Evolutionary conservation across 2,329 filamentous ascomycete species (phyloP), one percentile per base, ranked within the genome.

Genomic region (Pseudogymnoascus pannorum): DNA sequence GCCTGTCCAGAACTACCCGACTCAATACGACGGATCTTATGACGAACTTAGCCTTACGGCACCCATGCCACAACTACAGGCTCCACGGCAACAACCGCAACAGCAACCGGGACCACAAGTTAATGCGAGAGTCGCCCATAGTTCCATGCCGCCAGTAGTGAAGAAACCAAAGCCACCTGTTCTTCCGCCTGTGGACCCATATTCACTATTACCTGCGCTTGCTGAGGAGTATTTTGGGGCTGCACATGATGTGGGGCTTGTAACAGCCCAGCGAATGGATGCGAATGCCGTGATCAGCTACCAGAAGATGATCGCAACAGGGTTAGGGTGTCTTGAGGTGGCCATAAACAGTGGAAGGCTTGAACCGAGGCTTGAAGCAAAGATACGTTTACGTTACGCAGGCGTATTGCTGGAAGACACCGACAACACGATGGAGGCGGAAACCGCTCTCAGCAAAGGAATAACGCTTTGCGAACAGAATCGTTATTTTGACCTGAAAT

Each of bases 191-290:
- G 20, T 60, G n/a, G 82, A 84, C 61, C 80, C 79, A 0, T 76
- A 82, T 2, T 77, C 85, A 2, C 75, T 92, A 7, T 77, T 92
- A 62, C 77, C 91, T 6, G 82, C 82, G n/a, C 78, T 91, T 12
- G 88, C 88, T 2, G 88, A 93, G 68, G 88, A 93, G 66, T 91
- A 89, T 68, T 84, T 92, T 59, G 76, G 77, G 24, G 86, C 85
- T 60, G 89, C 89, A 14, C 83, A 87, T 63, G 73, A 74, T 1
- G 78, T 84, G 62, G 79, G 79, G 1, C 74, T 79, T 2, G 68
- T 74, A 1, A 73, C 85, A 2, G 79, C 81, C 16, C 74, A 75
- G 16, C 76, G 79, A 2, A 77, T 81, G 59, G 77, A 81, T 60
- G 74, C 81, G 24, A 58, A 63, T n/a, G 65, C 80, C 38, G 71